These are phyloP conservation scores for Cladophialophora chaetospira DNA, from an alignment of 2,329 filamentous ascomycete genomes.

Conservation along the genomic window DNA sequence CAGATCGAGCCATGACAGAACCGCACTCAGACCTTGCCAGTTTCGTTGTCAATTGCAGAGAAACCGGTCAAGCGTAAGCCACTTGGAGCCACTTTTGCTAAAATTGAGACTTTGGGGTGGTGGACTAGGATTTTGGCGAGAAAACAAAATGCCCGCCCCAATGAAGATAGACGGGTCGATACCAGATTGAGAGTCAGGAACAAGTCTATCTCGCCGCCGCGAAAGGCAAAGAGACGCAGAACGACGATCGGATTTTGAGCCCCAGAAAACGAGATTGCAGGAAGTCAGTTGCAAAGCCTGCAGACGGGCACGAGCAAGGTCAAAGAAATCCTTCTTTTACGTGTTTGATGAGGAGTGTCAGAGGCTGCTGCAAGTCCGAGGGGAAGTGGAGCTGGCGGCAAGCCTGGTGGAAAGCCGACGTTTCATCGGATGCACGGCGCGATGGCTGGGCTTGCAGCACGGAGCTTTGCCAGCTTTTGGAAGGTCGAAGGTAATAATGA, in stretches of 20 bases:
- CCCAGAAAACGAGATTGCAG: constrained; percentile 23
- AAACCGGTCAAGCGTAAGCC: constrained; percentile 17
- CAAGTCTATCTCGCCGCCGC: constrained; percentile 17
- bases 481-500: not conserved
- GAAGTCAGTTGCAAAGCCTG: constrained; percentile 5
- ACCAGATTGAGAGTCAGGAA: constrained; percentile 9
- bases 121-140: constrained; percentile 18
- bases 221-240: constrained; percentile 15
- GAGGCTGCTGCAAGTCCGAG: constrained; percentile 24
- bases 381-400: constrained; percentile 20
- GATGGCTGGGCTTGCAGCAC: not conserved
- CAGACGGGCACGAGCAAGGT: constrained; percentile 5
- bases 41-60: constrained; percentile 2
- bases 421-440: constrained; percentile 15
- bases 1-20: constrained; percentile 17
- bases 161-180: not conserved
- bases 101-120: constrained; percentile 19
- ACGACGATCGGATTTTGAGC: constrained; percentile 12
- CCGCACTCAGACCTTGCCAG: constrained; percentile 1
- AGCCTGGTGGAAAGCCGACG: constrained; percentile 16
- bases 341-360: constrained; percentile 21
- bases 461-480: not conserved
- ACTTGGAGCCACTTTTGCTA: constrained; percentile 17
- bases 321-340: constrained; percentile 1
- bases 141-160: constrained; percentile 13